Percentiles rank a stretch among this genome's conserved stretches.
Conservation (phyloP, 2,329 filamentous ascomycete genomes). For the Penicillium decumbens region DNA sequence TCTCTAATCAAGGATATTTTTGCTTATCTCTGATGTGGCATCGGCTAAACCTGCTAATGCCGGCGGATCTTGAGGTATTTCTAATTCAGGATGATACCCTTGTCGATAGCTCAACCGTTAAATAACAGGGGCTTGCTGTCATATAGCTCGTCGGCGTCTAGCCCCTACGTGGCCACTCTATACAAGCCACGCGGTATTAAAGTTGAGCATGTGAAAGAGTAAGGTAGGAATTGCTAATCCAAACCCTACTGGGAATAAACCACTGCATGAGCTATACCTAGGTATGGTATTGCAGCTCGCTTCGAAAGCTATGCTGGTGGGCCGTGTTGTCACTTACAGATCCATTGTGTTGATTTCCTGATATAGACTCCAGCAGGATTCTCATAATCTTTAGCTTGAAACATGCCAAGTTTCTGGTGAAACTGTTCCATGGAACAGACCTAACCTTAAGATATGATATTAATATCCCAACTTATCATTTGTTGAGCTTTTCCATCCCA, state of each 20-base stretch:
- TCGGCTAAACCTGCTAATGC: too few species aligned
- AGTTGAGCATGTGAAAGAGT: background rate
- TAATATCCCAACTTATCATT: constrained; percentile 1
- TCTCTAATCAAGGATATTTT: background rate
- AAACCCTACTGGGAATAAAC: background rate
- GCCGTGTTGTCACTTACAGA: constrained; percentile 4
- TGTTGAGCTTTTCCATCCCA: background rate
- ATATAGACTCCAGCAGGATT: constrained; percentile 9
- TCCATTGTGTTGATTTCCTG: constrained; percentile 10
- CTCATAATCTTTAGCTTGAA: constrained; percentile 9
- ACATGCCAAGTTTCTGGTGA: background rate
- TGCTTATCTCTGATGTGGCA: too few species aligned
- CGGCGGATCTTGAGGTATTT: too few species aligned
- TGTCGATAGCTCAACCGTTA: constrained; percentile 6
- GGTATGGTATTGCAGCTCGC: background rate
- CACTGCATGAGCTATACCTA: background rate
- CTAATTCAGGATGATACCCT: background rate
- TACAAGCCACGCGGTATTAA: background rate
- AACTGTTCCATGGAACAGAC: background rate
- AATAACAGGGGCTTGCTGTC: constrained; percentile 2
- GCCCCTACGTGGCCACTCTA: background rate
- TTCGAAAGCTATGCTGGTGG: background rate
- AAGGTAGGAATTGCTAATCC: background rate
- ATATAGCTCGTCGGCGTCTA: background rate
- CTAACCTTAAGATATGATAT: background rate